Conservation (phyloP, 768 basidiomycete genomes). For the Leccinum subgranulosum region DNA sequence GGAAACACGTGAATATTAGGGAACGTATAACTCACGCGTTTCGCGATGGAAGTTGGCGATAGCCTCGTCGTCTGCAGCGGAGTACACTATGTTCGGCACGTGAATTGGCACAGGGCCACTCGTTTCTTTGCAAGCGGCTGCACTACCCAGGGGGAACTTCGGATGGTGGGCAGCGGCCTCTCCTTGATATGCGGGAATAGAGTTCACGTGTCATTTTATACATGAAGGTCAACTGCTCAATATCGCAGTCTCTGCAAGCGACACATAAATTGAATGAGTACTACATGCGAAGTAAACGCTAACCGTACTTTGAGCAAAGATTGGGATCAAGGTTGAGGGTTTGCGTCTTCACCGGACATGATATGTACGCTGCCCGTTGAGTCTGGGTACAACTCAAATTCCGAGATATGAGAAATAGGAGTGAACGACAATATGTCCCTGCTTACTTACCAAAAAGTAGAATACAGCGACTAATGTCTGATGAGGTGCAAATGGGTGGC, state of each 20-base stretch:
- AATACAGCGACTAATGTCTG: slow-evolving; percentile 27
- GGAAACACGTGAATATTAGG: no score
- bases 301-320: slow-evolving; percentile 41
- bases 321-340: slow-evolving; percentile 44
- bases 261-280: background rate
- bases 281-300: background rate
- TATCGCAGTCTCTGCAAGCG: slow-evolving; percentile 30
- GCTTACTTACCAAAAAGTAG: slow-evolving; percentile 36
- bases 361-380: slow-evolving; percentile 50
- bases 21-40: background rate
- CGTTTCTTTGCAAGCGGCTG: slow-evolving; percentile 22
- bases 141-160: slow-evolving; percentile 27
- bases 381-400: slow-evolving; percentile 39
- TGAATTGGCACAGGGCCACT: slow-evolving; percentile 14
- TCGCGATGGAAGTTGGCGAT: background rate
- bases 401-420: background rate
- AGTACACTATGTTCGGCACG: background rate
- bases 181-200: slow-evolving; percentile 35
- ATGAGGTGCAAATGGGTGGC: slow-evolving; percentile 22
- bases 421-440: background rate
- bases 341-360: slow-evolving; percentile 37
- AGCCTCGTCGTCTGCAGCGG: background rate
- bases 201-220: slow-evolving; percentile 59
- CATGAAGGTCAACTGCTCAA: slow-evolving; percentile 44
- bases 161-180: slow-evolving; percentile 23